Evolutionary conservation across 2,329 filamentous ascomycete species (phyloP).

Genomic region (Stachybotrys echinatus): DNA sequence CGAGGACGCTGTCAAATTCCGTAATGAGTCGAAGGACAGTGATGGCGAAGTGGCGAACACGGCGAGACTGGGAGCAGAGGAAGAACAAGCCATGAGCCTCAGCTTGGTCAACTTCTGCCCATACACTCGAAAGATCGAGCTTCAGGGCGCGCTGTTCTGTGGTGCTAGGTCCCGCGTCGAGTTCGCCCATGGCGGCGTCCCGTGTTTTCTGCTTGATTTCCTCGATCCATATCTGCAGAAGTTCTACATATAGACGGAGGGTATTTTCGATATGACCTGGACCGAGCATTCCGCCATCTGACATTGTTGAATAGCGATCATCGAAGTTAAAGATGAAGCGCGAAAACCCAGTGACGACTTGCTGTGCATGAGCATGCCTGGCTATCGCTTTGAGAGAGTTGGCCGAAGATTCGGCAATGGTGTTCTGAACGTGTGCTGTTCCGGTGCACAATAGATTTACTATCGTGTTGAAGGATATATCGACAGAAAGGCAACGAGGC

Average conservation of each 20-base stretch:
- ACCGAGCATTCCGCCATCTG: slow-evolving; percentile 93
- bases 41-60: slow-evolving; percentile 85
- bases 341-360: slow-evolving; percentile 94
- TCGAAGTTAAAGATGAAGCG: slow-evolving; percentile 99
- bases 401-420: slow-evolving; percentile 88
- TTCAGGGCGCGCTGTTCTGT: slow-evolving; percentile 69
- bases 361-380: slow-evolving; percentile 84
- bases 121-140: slow-evolving; percentile 80
- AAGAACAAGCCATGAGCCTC: slow-evolving; percentile 97
- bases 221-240: slow-evolving; percentile 95
- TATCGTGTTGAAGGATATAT: slow-evolving; percentile 87
- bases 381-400: slow-evolving; percentile 94
- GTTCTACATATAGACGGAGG: slow-evolving; percentile 83
- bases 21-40: slow-evolving; percentile 87
- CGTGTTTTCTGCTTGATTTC: slow-evolving; percentile 85
- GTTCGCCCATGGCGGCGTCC: slow-evolving; percentile 60
- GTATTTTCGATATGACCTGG: slow-evolving; percentile 94
- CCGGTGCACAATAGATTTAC: slow-evolving; percentile 95
- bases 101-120: slow-evolving; percentile 92
- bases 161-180: slow-evolving; percentile 47
- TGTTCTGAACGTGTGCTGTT: slow-evolving; percentile 88
- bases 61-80: slow-evolving; percentile 87
- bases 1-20: slow-evolving; percentile 86
- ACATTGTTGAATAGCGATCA: slow-evolving; percentile 95
- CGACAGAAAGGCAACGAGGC: slow-evolving; percentile 84